phyloP scores from a whole-genome alignment of 768 basidiomycete species.

The Tephrocybe rancida region DNA sequence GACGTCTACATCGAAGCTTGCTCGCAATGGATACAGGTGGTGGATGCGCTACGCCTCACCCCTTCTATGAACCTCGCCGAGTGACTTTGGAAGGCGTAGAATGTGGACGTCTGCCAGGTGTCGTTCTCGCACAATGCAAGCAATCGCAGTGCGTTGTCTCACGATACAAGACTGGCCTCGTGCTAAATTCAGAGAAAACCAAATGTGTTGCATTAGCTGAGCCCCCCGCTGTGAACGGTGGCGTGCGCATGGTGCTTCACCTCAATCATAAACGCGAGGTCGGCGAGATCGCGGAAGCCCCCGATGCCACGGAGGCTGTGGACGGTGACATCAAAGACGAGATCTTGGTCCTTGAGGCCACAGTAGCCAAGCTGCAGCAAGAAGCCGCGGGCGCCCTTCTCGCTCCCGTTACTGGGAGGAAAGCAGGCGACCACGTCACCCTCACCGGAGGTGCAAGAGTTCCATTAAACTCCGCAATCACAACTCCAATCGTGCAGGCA shows the following conservation, averaged over 20 bases:
- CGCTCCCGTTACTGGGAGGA: background rate
- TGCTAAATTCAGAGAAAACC: conserved; percentile 10
- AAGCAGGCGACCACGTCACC: background rate
- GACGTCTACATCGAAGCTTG: background rate
- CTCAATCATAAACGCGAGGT: too few relatives aligned
- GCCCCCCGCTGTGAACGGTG: background rate
- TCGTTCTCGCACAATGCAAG: conserved; percentile 7
- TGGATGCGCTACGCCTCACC: conserved; percentile 19
- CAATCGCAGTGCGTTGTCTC: conserved; percentile 13
- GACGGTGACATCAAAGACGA: background rate
- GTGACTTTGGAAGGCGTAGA: conserved; percentile 26
- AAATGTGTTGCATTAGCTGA: conserved; percentile 5
- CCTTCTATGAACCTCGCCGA: conserved; percentile 21
- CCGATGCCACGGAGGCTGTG: too few relatives aligned
- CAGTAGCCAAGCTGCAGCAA: background rate
- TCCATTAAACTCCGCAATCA: too few relatives aligned
- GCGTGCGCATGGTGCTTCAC: background rate
- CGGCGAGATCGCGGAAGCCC: too few relatives aligned
- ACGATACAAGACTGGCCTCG: conserved; percentile 10
- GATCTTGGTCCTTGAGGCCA: too few relatives aligned
- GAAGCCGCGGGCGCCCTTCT: background rate
- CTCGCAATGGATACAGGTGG: conserved; percentile 14
- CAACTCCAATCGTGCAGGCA: too few relatives aligned
- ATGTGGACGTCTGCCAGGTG: conserved; percentile 19
- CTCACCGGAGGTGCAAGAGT: too few relatives aligned